These are phyloP conservation scores for Saksenaea vasiformis DNA, from an alignment of 371 early-diverging fungal species.

Conservation along the genomic window DNA sequence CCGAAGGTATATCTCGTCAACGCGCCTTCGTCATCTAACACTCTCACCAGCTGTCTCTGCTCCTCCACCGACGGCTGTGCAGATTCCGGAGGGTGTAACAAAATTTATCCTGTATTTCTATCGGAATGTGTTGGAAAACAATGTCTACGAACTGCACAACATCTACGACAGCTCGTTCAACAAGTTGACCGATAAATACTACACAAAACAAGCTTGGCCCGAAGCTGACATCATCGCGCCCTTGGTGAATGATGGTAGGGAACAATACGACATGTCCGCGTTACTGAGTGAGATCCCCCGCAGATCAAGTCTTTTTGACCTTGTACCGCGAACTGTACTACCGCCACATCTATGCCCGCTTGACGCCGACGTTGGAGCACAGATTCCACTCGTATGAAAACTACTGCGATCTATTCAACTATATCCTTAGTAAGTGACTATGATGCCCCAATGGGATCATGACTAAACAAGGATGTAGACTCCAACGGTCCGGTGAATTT, in stretches of 20 bases:
- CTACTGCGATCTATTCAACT: conserved; percentile 96
- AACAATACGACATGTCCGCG: not conserved
- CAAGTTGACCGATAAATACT: conserved; percentile 91
- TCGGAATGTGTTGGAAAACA: conserved; percentile 76
- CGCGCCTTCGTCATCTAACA: not conserved
- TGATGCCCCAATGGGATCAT: not conserved
- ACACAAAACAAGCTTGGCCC: conserved; percentile 89
- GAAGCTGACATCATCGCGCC: conserved; percentile 84
- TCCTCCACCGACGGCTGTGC: conserved; percentile 52
- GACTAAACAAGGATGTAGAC: conserved; percentile 39
- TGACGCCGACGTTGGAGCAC: conserved; percentile 86
- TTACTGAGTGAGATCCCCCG: not conserved
- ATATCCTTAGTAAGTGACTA: conserved; percentile 76
- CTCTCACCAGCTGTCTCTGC: conserved; percentile 16
- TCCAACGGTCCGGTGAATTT: conserved; percentile 80
- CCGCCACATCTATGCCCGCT: conserved; percentile 91
- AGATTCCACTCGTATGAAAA: conserved; percentile 92
- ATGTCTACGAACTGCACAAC: conserved; percentile 81
- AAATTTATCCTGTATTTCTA: conserved; percentile 85
- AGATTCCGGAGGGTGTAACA: conserved; percentile 82
- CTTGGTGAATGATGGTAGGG: conserved; percentile 84
- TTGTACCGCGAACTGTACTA: conserved; percentile 95
- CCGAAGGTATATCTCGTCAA: conserved; percentile 32
- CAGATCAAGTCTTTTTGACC: conserved; percentile 88
- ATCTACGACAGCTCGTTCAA: conserved; percentile 92